These are phyloP conservation scores for Circinella minor DNA, from an alignment of 371 early-diverging fungal species.

Conservation along the genomic window DNA sequence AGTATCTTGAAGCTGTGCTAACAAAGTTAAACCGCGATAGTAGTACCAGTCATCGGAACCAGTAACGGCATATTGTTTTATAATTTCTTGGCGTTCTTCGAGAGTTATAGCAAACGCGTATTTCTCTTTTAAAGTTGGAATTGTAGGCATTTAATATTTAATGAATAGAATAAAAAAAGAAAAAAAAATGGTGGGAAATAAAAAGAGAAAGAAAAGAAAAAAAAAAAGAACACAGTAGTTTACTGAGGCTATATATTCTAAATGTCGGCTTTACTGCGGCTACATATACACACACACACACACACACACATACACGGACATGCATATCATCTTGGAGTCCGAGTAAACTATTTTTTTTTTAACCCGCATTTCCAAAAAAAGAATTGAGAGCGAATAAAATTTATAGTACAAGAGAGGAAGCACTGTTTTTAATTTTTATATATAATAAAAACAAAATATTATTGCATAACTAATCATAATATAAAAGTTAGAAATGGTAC, in stretches of 20 bases:
- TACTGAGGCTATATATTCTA: background rate
- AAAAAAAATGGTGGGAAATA: conserved; percentile 9
- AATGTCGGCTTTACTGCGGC: background rate
- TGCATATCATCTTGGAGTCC: too few species aligned
- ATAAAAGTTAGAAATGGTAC: background rate
- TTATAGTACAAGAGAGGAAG: too few species aligned
- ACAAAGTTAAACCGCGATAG: conserved; percentile 39
- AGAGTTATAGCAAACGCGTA: conserved; percentile 25
- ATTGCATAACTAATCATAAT: background rate
- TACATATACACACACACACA: too few species aligned
- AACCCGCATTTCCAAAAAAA: background rate
- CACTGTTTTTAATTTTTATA: too few species aligned
- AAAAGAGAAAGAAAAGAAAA: conserved; percentile 7
- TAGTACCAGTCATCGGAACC: conserved; percentile 42
- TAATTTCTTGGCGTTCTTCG: conserved; percentile 18
- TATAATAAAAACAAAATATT: background rate
- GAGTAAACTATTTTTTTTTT: too few species aligned
- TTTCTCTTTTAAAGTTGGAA: conserved; percentile 22
- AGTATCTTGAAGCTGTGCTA: conserved; percentile 34
- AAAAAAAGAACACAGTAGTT: background rate
- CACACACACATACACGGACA: background rate
- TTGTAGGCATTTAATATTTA: conserved; percentile 10
- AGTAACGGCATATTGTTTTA: conserved; percentile 21
- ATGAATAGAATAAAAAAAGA: too few species aligned
- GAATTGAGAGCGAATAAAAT: too few species aligned